phyloP scores from a whole-genome alignment of 2,329 filamentous ascomycete species.

The Lachnellula arida region DNA sequence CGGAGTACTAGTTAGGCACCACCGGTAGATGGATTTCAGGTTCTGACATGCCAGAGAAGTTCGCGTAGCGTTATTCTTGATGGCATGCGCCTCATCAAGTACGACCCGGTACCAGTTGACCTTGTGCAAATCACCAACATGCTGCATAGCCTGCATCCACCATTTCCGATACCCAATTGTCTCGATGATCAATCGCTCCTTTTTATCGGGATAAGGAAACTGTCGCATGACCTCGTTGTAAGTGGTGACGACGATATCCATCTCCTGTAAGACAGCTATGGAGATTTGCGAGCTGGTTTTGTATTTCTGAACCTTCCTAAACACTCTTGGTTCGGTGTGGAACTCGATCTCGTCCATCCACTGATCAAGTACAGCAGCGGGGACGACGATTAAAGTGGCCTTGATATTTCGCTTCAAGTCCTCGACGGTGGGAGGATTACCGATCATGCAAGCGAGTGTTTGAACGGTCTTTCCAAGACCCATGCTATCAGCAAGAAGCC shows the following conservation, averaged over 20 bases:
- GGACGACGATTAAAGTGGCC: constrained; percentile 29
- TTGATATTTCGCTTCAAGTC: constrained; percentile 25
- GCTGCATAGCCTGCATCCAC: constrained; percentile 25
- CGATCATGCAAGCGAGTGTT: constrained; percentile 33
- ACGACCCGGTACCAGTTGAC: constrained; percentile 47
- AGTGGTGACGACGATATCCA: constrained; percentile 27
- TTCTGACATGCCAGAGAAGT: constrained; percentile 43
- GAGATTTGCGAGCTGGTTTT: constrained; percentile 10
- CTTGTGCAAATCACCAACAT: constrained; percentile 36
- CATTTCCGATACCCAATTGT: constrained; percentile 31
- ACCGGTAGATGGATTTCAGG: constrained; percentile 27
- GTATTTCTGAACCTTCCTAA: constrained; percentile 25
- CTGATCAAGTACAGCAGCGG: constrained; percentile 25
- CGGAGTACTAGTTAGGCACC: constrained; percentile 32
- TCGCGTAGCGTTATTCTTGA: constrained; percentile 44
- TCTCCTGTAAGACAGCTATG: constrained; percentile 11
- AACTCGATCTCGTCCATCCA: constrained; percentile 28
- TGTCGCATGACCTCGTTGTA: constrained; percentile 41
- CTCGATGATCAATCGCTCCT: constrained; percentile 78
- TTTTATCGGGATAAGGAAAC: constrained; percentile 90
- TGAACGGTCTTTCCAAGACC: constrained; percentile 62
- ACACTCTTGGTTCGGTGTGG: constrained; percentile 16
- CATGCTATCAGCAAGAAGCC: constrained; percentile 58
- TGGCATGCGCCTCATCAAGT: constrained; percentile 52
- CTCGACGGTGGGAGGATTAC: constrained; percentile 37